Evolutionary conservation across 2,329 filamentous ascomycete species (phyloP), one percentile per base, ranked within the genome.

Genomic region (Alternaria infectoria): DNA sequence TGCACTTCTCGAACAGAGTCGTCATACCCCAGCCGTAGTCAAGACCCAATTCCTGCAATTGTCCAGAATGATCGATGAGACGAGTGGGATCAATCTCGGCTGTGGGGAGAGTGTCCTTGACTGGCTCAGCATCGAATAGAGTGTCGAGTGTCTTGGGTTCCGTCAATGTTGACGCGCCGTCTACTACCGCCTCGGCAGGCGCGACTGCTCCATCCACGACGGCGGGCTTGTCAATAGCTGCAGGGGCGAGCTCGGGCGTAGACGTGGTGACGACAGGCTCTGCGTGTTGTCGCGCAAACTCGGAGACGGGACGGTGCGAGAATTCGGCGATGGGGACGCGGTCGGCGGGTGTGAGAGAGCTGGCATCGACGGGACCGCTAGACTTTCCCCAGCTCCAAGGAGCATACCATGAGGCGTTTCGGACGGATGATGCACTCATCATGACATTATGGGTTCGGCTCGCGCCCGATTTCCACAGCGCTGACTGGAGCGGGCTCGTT

Each of bases 1-100:
- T 82, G 3, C 88, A 21, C 85, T 86, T 94, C 81, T 97, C 86
- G 79, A 96, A 89, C 15, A 88, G 69, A 5, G 89, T 82, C 0
- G 93, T 92, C 6, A 92, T 88, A 15, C 95, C 95, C 83, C 84
- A 94, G 76, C 95, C 93, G 74, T 91, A 98, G 73, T 98, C 92
- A 21, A 99, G 83, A 4, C 96, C 96, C 11, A 98, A 84, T 7
- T 88, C 86, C 70, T 92, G 88, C 62, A 99, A 84, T 75, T 94
- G 97, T 66, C 96, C 96, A 62, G 97, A 87, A 54, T 88, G 85
- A 74, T 95, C 91, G 36, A 91, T 88, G 66, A 93, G 87, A 65
- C 86, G 81, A 64, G 89, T 84, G 46, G 84, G 70, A 44, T 79
- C 76, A 10, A 74, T 59, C 13, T 74, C 61, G 6, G 64, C 57